A percentile compares a stretch with the other conserved stretches of the same genome.
These are phyloP conservation scores for Leptographium procerum DNA, from an alignment of 2,329 filamentous ascomycete genomes.

Conservation along the genomic window DNA sequence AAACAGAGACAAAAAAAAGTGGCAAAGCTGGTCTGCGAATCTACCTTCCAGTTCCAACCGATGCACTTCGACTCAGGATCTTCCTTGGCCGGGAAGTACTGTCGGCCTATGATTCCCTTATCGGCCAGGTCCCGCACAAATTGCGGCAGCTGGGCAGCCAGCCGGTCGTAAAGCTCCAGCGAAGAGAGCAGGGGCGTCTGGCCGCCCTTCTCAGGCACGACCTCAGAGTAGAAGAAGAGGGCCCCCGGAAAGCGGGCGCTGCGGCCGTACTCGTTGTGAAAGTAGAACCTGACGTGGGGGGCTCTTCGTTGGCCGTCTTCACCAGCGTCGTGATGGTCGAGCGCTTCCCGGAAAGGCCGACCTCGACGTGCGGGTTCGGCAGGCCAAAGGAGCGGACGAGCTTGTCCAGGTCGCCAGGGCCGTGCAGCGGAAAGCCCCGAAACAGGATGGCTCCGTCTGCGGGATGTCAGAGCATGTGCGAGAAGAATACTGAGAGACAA, in stretches of 20 bases:
- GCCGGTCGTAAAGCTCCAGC: constrained; percentile 8
- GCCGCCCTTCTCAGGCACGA: constrained; percentile 6
- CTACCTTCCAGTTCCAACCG: constrained; percentile 11
- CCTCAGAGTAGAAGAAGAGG: constrained; percentile 9
- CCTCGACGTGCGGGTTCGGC: constrained; percentile 5
- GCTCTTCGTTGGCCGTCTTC: constrained; percentile 11
- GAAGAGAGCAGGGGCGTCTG: constrained; percentile 10
- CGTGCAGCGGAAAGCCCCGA: constrained; percentile 4
- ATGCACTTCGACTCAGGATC: constrained; percentile 8
- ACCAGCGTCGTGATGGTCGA: constrained; percentile 1
- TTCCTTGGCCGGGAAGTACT: constrained; percentile 10
- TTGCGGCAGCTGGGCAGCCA: constrained; percentile 5
- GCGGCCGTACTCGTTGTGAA: constrained; percentile 9
- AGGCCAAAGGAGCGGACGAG: constrained; percentile 5
- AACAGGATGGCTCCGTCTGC: constrained; percentile 7
- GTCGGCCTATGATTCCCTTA: constrained; percentile 8
- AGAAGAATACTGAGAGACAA: too few relatives aligned
- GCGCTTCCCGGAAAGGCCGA: constrained; percentile 8
- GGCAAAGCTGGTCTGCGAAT: too few relatives aligned
- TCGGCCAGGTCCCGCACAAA: constrained; percentile 6
- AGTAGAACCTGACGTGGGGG: constrained; percentile 7
- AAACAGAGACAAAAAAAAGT: too few relatives aligned
- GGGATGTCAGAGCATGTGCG: background rate
- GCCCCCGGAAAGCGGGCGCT: constrained; percentile 7
- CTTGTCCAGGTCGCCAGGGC: background rate